These are phyloP conservation scores for Neonectria sp. DNA, from an alignment of 2,329 filamentous ascomycete genomes.

Conservation along the genomic window DNA sequence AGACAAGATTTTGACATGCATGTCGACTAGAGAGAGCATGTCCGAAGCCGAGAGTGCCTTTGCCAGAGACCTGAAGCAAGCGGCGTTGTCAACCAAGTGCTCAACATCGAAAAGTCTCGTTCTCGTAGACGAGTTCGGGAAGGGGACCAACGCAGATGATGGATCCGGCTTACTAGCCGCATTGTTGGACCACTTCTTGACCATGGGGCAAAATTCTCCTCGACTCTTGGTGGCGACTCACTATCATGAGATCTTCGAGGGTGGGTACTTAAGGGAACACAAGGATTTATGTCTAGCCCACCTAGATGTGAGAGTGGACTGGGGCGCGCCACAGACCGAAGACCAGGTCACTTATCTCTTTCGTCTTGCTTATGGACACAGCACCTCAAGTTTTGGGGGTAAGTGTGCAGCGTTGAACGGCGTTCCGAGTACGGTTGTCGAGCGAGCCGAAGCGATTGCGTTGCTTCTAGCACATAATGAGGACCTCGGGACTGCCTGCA, in stretches of 20 bases:
- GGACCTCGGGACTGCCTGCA: slow-evolving; percentile 82
- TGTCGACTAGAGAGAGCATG: slow-evolving; percentile 80
- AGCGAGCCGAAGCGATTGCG: slow-evolving; percentile 82
- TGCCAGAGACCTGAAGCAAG: slow-evolving; percentile 88
- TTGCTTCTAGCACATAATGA: slow-evolving; percentile 79
- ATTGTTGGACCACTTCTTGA: slow-evolving; percentile 70
- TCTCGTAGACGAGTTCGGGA: slow-evolving; percentile 93
- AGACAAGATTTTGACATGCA: slow-evolving; percentile 91
- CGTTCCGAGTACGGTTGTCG: slow-evolving; percentile 79
- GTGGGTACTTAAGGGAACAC: slow-evolving; percentile 67
- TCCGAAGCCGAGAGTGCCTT: slow-evolving; percentile 74
- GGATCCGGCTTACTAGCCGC: slow-evolving; percentile 72
- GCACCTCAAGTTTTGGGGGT: slow-evolving; percentile 86
- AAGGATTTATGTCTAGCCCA: slow-evolving; percentile 73
- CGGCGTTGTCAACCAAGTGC: slow-evolving; percentile 81
- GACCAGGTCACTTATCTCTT: slow-evolving; percentile 84
- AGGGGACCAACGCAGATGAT: slow-evolving; percentile 72
- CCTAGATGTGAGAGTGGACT: slow-evolving; percentile 79
- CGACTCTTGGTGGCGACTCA: slow-evolving; percentile 75
- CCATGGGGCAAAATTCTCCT: slow-evolving; percentile 62
- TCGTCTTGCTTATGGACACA: slow-evolving; percentile 76
- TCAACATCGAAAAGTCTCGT: slow-evolving; percentile 84
- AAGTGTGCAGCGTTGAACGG: slow-evolving; percentile 91
- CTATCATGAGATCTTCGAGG: slow-evolving; percentile 81
- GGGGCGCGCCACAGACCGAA: slow-evolving; percentile 63